Percentiles rank a stretch among this genome's conserved stretches.
phyloP scores from a whole-genome alignment of 305 asterid genomes.

The Solanum hybrid region DNA sequence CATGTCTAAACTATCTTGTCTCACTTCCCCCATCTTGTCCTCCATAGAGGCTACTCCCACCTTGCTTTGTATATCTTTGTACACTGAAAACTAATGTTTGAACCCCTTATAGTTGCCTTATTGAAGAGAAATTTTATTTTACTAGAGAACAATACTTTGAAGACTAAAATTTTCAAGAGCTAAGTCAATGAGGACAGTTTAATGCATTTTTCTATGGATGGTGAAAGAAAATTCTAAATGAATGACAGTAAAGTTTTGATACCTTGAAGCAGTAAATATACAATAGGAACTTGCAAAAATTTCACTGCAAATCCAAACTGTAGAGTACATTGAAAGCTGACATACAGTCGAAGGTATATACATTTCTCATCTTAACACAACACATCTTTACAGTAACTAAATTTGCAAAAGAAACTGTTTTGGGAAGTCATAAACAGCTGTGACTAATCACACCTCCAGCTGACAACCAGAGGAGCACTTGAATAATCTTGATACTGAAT shows the following conservation, averaged over 20 bases:
- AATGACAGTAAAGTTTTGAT: not conserved
- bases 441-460: not conserved
- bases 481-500: slow-evolving; percentile 9
- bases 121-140: not conserved
- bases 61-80: not conserved
- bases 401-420: not conserved
- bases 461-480: not conserved
- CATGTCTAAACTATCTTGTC: not conserved
- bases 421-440: not conserved
- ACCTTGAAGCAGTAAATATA: not conserved
- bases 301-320: not conserved
- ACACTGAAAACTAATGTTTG: no score
- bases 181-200: not conserved
- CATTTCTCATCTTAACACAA: slow-evolving; percentile 1
- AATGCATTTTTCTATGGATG: not conserved
- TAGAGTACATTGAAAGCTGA: not conserved
- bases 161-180: not conserved
- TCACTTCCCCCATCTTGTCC: not conserved
- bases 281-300: not conserved
- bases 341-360: not conserved
- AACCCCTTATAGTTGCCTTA: not conserved
- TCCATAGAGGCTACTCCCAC: not conserved
- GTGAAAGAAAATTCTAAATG: not conserved
- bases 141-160: not conserved
- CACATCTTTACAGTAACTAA: not conserved